Conservation (phyloP, 2,329 filamentous ascomycete species). For the Ceratocystiopsis sp. region DNA sequence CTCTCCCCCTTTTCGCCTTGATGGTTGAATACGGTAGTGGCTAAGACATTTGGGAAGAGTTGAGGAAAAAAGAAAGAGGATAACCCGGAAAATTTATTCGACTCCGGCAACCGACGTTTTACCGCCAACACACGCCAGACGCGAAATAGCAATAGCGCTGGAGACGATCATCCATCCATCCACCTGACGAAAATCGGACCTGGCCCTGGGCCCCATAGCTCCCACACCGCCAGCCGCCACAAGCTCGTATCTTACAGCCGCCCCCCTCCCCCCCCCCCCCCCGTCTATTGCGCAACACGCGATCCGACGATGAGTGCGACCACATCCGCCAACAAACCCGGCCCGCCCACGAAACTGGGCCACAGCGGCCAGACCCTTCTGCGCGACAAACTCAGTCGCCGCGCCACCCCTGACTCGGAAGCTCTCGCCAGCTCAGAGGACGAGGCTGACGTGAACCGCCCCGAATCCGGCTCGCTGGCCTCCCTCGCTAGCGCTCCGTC, state of each 20-base stretch:
- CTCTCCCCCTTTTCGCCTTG: neutral
- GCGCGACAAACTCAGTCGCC: constrained; percentile 62
- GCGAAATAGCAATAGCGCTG: too few species aligned
- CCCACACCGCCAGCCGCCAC: neutral
- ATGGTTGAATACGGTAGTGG: neutral
- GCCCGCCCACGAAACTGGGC: constrained; percentile 33
- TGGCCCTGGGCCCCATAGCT: constrained; percentile 1
- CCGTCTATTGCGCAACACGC: neutral
- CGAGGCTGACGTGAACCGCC: constrained; percentile 50
- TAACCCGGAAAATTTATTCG: too few species aligned
- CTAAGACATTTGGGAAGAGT: too few species aligned
- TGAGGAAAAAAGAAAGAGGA: neutral
- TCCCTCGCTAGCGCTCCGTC: neutral
- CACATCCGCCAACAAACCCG: constrained; percentile 27
- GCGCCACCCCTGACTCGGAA: constrained; percentile 86
- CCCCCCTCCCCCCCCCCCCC: neutral
- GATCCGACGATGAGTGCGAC: constrained; percentile 27
- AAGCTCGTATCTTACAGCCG: neutral
- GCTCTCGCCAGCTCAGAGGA: constrained; percentile 89
- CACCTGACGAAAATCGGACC: neutral
- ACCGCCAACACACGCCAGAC: too few species aligned
- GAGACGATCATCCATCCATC: neutral
- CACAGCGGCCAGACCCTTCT: constrained; percentile 46
- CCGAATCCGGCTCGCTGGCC: constrained; percentile 18
- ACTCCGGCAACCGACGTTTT: too few species aligned